Percentiles rank a stretch among this genome's conserved stretches.
Conservation (phyloP, 1,284 basidiomycete species). For the Coniferiporia sulphurascens region DNA sequence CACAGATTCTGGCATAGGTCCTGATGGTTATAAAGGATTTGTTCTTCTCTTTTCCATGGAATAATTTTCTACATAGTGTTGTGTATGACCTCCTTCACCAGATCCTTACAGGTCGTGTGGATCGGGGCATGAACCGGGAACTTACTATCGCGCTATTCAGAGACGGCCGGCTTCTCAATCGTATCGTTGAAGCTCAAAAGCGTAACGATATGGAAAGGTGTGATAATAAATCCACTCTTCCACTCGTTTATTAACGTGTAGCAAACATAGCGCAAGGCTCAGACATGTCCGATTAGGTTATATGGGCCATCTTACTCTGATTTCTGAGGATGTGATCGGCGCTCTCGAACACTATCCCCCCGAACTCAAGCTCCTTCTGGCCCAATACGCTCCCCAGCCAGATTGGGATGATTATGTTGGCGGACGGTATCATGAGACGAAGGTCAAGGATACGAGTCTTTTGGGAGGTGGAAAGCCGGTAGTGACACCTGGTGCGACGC, state of each 20-base stretch:
- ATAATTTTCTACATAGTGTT: conserved; percentile 96
- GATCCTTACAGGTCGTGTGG: conserved; percentile 83
- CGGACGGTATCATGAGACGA: conserved; percentile 81
- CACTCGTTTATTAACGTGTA: neutral
- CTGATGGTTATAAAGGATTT: conserved; percentile 54
- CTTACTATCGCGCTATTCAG: conserved; percentile 78
- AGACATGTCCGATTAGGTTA: conserved; percentile 82
- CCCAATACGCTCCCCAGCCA: conserved; percentile 64
- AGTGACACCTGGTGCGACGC: conserved; percentile 36
- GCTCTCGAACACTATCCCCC: conserved; percentile 83
- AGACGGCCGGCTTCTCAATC: conserved; percentile 73
- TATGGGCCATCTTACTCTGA: conserved; percentile 96
- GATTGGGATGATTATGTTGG: conserved; percentile 88
- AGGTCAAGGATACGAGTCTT: conserved; percentile 71
- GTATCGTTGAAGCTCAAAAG: conserved; percentile 81
- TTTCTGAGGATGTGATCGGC: conserved; percentile 86
- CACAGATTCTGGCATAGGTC: neutral
- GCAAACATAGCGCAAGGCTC: conserved; percentile 45
- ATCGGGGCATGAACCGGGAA: conserved; percentile 74
- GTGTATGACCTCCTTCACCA: conserved; percentile 97
- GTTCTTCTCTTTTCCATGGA: conserved; percentile 96
- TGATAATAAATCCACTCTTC: conserved; percentile 23
- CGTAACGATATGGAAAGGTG: conserved; percentile 73
- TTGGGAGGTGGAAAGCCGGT: conserved; percentile 82
- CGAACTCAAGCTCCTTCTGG: conserved; percentile 65